phyloP scores from a whole-genome alignment of 192 early-diverging fungal species.

The Coemansia sp. region DNA sequence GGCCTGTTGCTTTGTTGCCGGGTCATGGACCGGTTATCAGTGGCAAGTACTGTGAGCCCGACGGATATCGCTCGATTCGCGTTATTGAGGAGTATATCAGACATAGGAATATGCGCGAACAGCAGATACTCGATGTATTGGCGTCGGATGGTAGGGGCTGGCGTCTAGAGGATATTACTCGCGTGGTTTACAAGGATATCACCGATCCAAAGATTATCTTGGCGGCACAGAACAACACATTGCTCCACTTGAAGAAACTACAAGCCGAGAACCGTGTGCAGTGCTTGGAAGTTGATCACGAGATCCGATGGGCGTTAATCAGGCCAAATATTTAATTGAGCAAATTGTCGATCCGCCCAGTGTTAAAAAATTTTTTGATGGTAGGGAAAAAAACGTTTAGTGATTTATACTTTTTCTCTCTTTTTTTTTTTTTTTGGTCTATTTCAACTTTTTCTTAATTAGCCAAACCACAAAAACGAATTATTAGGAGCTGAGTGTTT shows the following conservation, averaged over 20 bases:
- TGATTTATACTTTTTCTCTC: constrained; percentile 8
- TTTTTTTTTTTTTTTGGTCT: constrained; percentile 6
- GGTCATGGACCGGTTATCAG: constrained; percentile 82
- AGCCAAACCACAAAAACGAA: not conserved
- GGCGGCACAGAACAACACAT: constrained; percentile 42
- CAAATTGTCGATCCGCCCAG: not conserved
- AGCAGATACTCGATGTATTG: constrained; percentile 67
- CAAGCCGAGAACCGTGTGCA: constrained; percentile 16
- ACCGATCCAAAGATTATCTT: constrained; percentile 31
- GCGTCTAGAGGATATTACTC: constrained; percentile 34
- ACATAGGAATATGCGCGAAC: constrained; percentile 77
- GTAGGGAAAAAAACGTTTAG: no score
- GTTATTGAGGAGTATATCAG: constrained; percentile 76
- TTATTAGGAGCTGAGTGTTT: not conserved
- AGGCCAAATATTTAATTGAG: constrained; percentile 14
- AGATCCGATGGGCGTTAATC: constrained; percentile 26
- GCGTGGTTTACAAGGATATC: constrained; percentile 34
- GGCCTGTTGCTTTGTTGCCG: constrained; percentile 61
- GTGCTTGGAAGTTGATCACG: not conserved
- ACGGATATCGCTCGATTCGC: constrained; percentile 51
- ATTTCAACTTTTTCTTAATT: not conserved
- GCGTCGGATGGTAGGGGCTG: constrained; percentile 19
- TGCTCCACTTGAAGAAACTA: constrained; percentile 43
- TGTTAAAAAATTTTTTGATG: constrained; percentile 14
- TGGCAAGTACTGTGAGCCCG: constrained; percentile 8